phyloP scores from a whole-genome alignment of 306 rosid genomes.

The Cucumis melo region DNA sequence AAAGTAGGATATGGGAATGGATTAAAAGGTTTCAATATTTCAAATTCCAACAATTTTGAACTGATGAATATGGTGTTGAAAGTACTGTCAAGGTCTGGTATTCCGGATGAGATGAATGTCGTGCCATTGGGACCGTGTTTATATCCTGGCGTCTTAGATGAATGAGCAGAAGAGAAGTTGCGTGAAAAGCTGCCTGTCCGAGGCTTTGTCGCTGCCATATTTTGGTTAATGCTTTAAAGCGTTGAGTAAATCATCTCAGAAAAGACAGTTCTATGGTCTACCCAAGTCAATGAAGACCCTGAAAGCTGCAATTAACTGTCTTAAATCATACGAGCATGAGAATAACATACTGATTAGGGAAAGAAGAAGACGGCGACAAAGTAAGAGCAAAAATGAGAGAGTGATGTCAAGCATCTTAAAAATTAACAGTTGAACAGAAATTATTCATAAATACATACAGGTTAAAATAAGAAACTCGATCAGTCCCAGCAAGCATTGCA shows the following conservation, averaged over 20 bases:
- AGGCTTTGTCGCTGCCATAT: slow-evolving; percentile 44
- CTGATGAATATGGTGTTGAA: background rate
- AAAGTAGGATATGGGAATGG: background rate
- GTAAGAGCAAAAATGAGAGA: background rate
- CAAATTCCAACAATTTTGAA: background rate
- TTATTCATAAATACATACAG: too few relatives aligned
- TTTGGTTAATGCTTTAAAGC: slow-evolving; percentile 16
- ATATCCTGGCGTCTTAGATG: slow-evolving; percentile 41
- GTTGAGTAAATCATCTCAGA: background rate
- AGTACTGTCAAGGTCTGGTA: slow-evolving; percentile 76
- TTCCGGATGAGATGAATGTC: slow-evolving; percentile 56
- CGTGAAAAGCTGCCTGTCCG: slow-evolving; percentile 70
- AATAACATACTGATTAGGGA: background rate
- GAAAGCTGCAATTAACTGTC: background rate
- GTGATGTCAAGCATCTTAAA: too few relatives aligned
- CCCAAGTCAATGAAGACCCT: background rate
- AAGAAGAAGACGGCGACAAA: background rate
- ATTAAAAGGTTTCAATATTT: background rate
- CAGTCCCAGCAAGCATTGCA: background rate
- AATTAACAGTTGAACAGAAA: too few relatives aligned
- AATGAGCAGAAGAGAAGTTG: slow-evolving; percentile 28
- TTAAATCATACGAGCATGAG: background rate
- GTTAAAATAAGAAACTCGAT: background rate
- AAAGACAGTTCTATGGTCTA: background rate
- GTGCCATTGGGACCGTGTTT: slow-evolving; percentile 79